A percentile compares a stretch with the other conserved stretches of the same genome.
Conservation (phyloP, 108 stramenopile genomes). For the Conticribra guillardii region DNA sequence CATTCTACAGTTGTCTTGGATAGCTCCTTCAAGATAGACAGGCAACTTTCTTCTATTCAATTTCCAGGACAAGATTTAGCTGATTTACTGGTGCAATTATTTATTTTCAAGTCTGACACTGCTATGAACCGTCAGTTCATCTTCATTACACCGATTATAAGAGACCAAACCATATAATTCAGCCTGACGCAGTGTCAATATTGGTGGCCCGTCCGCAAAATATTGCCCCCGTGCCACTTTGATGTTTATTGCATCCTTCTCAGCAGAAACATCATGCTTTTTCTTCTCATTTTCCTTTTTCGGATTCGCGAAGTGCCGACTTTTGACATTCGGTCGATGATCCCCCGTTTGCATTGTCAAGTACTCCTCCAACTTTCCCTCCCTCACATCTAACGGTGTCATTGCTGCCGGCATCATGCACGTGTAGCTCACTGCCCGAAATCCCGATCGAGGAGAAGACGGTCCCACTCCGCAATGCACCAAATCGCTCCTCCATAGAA, state of each 20-base stretch:
- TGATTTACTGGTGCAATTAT: too few relatives aligned
- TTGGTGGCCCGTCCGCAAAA: conserved; percentile 58
- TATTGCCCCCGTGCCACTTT: conserved; percentile 34
- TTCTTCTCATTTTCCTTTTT: conserved; percentile 23
- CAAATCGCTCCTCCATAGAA: conserved; percentile 60
- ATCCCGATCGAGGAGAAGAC: neutral
- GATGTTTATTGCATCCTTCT: conserved; percentile 11
- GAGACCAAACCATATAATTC: conserved; percentile 70
- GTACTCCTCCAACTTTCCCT: too few relatives aligned
- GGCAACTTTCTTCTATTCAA: too few relatives aligned
- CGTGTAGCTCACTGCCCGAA: too few relatives aligned
- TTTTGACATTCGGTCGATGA: conserved; percentile 45
- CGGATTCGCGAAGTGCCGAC: conserved; percentile 21
- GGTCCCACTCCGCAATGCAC: conserved; percentile 39
- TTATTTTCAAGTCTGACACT: too few relatives aligned
- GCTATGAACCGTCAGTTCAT: too few relatives aligned
- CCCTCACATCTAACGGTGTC: too few relatives aligned
- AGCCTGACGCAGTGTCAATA: conserved; percentile 53
- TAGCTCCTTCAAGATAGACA: too few relatives aligned
- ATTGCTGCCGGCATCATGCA: too few relatives aligned
- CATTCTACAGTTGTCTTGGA: too few relatives aligned
- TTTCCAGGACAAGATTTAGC: too few relatives aligned
- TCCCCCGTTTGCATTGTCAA: conserved; percentile 48
- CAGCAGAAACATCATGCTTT: neutral
- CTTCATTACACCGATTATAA: too few relatives aligned